phyloP scores from a whole-genome alignment of 2,329 filamentous ascomycete genomes.

The Balansia obtecta region DNA sequence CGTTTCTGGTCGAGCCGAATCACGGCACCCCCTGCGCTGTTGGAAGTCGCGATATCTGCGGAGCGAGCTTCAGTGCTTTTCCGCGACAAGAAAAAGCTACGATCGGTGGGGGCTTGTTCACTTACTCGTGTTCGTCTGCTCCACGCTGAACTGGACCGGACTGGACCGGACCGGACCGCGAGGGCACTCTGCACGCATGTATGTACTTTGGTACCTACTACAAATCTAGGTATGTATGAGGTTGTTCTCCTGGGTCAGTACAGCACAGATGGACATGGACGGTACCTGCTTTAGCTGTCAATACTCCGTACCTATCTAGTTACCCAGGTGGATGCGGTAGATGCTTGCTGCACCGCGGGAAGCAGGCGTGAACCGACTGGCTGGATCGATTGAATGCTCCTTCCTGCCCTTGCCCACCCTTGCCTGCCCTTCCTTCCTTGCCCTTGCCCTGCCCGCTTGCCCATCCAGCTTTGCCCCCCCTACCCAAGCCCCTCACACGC shows the following conservation, averaged over 20 bases:
- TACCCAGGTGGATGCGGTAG: too few relatives aligned
- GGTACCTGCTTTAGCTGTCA: background rate
- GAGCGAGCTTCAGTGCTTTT: too few relatives aligned
- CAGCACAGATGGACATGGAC: background rate
- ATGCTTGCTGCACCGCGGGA: background rate
- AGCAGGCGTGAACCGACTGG: background rate
- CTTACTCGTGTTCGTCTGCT: too few relatives aligned
- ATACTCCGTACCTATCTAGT: background rate
- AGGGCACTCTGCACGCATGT: too few relatives aligned
- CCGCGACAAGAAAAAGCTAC: too few relatives aligned
- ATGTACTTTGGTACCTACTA: too few relatives aligned
- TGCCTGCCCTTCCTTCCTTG: background rate
- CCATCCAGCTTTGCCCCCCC: background rate
- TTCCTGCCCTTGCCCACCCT: background rate
- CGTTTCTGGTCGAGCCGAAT: background rate
- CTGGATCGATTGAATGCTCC: background rate
- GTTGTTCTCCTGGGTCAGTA: background rate
- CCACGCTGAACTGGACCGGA: too few relatives aligned
- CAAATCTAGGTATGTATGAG: too few relatives aligned
- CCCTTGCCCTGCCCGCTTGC: background rate
- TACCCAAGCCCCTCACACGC: background rate
- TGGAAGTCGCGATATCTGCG: too few relatives aligned
- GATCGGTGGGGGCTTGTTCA: too few relatives aligned
- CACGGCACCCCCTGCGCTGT: background rate
- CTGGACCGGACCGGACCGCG: too few relatives aligned